Base-by-base conservation (phyloP, 495 filamentous ascomycete genomes). In the Antarctomyces pellizariae region DNA sequence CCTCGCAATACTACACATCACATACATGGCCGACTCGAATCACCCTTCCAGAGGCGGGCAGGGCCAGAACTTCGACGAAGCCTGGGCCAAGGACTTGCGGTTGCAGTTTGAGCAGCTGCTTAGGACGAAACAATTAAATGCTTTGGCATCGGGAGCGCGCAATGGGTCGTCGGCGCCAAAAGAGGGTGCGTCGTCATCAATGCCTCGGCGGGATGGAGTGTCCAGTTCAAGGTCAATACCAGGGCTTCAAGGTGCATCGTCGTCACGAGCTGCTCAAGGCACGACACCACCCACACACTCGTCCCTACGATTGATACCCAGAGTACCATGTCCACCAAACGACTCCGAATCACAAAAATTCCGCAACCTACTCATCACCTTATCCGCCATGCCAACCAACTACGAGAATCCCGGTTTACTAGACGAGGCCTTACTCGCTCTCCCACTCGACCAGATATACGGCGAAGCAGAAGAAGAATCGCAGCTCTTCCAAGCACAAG, bases 371-470 rank as follows among this genome's bases (percentile, higher is more conserved):
- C 56, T 99, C 3, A 57, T 80, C 25, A 69, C 73, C 2, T 50
- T 95, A 5, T 86, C 86, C 2, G 56, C 66, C 15, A 86, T 75
- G 14, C 86, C 86, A 7, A 75, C 66, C 11, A 82, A 78, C 43
- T 99, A 91, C 51, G 86, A 99, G 52, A 95, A 99, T 44, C 86
- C 89, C 0, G 89, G 86, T 18, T 57, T 95, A 17, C 57, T 99
- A 19, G 86, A 99, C 46, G 89, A 95, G 47, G 89, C 86, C 3
- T 52, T 99, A 9, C 59, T 68, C 21, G 54, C 67, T 11, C 76
- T 99, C 24, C 89, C 89, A 0, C 49, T 95, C n/a, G 78, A 92
- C 38, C 67, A 72, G 35, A 71, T 99, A 41, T 93, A 95, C 47
- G 62, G 71, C 25, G 82, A 93, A 41, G 86, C 86, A 19, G 80